Evolutionary conservation across 2,329 filamentous ascomycete genomes (phyloP).

Genomic region (Aureobasidium sp.): DNA sequence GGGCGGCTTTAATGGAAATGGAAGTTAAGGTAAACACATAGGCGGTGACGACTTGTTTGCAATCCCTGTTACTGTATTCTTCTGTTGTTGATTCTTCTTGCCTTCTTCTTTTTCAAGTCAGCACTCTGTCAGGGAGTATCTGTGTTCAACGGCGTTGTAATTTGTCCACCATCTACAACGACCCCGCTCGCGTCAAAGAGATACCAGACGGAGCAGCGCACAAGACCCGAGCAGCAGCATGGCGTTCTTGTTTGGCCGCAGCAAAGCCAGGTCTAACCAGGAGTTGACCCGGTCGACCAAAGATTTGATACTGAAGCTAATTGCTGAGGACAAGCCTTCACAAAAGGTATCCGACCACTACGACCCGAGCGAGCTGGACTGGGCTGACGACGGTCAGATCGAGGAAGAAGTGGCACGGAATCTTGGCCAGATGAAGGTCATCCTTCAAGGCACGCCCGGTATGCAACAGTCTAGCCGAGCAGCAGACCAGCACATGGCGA

Average conservation of each 20-base stretch:
- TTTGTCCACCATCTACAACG: not conserved
- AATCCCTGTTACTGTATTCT: not conserved
- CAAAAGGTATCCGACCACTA: slow-evolving; percentile 44
- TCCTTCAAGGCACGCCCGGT: slow-evolving; percentile 91
- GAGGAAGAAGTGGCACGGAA: slow-evolving; percentile 81
- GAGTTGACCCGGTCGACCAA: slow-evolving; percentile 58
- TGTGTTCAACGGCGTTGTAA: not conserved
- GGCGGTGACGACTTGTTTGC: slow-evolving; percentile 6
- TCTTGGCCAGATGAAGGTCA: slow-evolving; percentile 82
- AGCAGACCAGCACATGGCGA: not conserved
- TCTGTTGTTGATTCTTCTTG: not conserved
- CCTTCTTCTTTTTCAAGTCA: not conserved
- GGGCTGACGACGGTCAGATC: slow-evolving; percentile 45
- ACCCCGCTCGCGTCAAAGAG: not conserved
- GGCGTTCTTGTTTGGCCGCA: slow-evolving; percentile 64
- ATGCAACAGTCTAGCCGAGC: slow-evolving; percentile 19
- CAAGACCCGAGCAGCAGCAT: slow-evolving; percentile 43
- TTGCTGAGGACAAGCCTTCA: slow-evolving; percentile 48
- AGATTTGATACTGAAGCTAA: slow-evolving; percentile 54
- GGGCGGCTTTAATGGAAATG: not conserved
- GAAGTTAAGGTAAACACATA: slow-evolving; percentile 1
- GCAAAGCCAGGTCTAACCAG: slow-evolving; percentile 53
- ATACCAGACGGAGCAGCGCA: not conserved
- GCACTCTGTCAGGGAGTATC: not conserved
- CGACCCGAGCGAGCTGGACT: slow-evolving; percentile 12